phyloP scores from a whole-genome alignment of 768 basidiomycete species.

The Mycena indigotica region DNA sequence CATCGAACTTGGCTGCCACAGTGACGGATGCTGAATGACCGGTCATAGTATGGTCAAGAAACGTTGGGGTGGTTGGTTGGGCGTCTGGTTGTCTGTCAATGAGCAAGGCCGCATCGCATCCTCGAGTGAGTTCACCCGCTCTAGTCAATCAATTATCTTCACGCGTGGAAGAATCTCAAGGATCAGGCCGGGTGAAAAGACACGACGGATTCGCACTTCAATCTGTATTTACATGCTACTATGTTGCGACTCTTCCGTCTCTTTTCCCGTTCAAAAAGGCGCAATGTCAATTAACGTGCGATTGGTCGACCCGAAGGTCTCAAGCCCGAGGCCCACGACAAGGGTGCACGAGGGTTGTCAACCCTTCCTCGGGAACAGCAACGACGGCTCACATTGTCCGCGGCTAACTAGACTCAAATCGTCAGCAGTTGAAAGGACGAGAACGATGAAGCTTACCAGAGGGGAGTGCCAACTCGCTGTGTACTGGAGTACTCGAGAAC shows the following conservation, averaged over 20 bases:
- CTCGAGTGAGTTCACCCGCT: no score
- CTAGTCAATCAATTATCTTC: neutral
- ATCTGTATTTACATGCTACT: neutral
- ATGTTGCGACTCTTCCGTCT: no score
- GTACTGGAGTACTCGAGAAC: neutral
- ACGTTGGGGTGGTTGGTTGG: no score
- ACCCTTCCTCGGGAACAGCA: slow-evolving; percentile 14
- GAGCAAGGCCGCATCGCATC: no score
- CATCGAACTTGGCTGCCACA: no score
- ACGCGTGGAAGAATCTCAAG: neutral
- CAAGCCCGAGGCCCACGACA: slow-evolving; percentile 13
- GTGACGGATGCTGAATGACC: no score
- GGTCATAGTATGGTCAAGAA: no score
- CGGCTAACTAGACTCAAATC: neutral
- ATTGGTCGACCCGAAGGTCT: slow-evolving; percentile 12
- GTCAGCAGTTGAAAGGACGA: neutral
- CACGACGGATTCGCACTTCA: neutral
- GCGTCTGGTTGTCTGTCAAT: no score
- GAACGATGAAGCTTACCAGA: neutral
- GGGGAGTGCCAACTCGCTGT: neutral
- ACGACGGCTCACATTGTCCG: neutral
- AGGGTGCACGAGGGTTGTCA: slow-evolving; percentile 19
- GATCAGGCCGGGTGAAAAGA: neutral
- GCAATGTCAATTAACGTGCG: slow-evolving; percentile 14
- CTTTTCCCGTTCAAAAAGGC: no score